Percentiles rank a stretch among this genome's conserved stretches.
Evolutionary conservation across 2,329 filamentous ascomycete genomes (phyloP).

Genomic region (Beauveria bassiana): DNA sequence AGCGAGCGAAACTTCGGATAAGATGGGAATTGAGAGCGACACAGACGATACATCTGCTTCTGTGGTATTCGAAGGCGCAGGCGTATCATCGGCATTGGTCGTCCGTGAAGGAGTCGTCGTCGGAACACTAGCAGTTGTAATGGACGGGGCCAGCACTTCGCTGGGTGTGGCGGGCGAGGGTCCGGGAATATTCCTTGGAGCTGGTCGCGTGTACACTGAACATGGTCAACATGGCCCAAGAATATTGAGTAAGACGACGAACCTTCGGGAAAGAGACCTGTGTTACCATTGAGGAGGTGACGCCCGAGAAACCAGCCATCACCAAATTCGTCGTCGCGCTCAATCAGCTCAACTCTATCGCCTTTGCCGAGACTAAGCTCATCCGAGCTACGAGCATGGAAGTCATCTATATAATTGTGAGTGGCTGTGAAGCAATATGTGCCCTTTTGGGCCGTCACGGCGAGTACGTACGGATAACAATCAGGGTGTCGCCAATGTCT

Average conservation of each 20-base stretch:
- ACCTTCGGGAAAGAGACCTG: constrained; percentile 80
- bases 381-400: constrained; percentile 82
- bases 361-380: constrained; percentile 84
- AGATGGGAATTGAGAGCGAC: constrained; percentile 22
- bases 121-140: constrained; percentile 12
- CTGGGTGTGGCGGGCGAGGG: constrained; percentile 14
- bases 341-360: constrained; percentile 74
- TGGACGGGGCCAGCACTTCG: background rate
- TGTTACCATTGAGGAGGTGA: constrained; percentile 65
- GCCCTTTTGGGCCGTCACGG: background rate
- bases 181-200: constrained; percentile 36
- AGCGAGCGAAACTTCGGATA: constrained; percentile 15
- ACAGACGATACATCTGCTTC: constrained; percentile 14
- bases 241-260: constrained; percentile 20
- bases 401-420: constrained; percentile 60
- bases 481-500: constrained; percentile 57
- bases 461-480: constrained; percentile 60
- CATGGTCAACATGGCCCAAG: constrained; percentile 15
- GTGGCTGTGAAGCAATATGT: background rate
- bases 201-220: constrained; percentile 54
- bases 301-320: constrained; percentile 79
- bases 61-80: constrained; percentile 16
- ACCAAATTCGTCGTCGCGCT: constrained; percentile 81
- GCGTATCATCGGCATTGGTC: constrained; percentile 11
- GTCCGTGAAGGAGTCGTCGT: constrained; percentile 8